These are phyloP conservation scores for Aureobasidium pullulans DNA, from an alignment of 2,329 filamentous ascomycete genomes.

Conservation along the genomic window DNA sequence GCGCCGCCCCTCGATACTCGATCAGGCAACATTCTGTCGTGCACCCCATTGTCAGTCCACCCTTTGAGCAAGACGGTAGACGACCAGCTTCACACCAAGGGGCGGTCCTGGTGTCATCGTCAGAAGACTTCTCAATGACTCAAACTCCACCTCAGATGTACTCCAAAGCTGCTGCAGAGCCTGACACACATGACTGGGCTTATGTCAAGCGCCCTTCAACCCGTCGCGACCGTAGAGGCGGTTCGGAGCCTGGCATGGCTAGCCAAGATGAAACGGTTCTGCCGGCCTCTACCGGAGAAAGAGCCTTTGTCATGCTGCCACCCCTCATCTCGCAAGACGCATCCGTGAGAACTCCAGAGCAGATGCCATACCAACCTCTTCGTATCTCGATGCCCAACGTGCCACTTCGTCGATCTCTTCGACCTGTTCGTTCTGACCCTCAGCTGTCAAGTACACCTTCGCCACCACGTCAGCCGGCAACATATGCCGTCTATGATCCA, in stretches of 20 bases:
- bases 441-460: neutral
- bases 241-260: neutral
- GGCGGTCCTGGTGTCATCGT: neutral
- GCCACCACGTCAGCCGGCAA: neutral
- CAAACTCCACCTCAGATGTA: slow-evolving; percentile 11
- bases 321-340: slow-evolving; percentile 1
- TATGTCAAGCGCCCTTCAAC: neutral
- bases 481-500: neutral
- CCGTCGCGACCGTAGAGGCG: neutral
- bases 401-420: neutral
- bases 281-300: neutral
- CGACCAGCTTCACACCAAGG: neutral
- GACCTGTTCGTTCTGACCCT: slow-evolving; percentile 1
- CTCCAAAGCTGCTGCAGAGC: neutral
- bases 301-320: neutral
- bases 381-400: neutral
- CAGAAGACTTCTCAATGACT: slow-evolving; percentile 1
- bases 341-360: slow-evolving; percentile 1
- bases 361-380: neutral
- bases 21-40: neutral
- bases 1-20: neutral
- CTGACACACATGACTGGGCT: slow-evolving; percentile 1
- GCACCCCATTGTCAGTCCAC: neutral
- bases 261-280: neutral
- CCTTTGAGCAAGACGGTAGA: neutral